These are phyloP conservation scores for Trametes sanguinea DNA, from an alignment of 768 basidiomycete genomes.

Conservation along the genomic window DNA sequence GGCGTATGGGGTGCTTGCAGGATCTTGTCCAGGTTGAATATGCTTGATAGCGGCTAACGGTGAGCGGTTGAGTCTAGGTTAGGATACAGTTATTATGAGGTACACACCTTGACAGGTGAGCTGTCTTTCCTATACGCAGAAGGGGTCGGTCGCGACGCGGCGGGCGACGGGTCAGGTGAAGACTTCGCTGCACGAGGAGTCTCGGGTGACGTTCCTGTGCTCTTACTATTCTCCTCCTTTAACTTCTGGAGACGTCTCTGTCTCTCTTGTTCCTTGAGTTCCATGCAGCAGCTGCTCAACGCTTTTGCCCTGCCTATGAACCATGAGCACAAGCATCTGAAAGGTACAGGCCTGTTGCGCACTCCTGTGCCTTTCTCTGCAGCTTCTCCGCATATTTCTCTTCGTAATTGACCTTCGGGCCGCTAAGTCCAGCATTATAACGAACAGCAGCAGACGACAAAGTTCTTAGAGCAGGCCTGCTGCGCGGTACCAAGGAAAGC, in stretches of 20 bases:
- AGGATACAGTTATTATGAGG: not conserved
- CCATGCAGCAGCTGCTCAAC: slow-evolving; percentile 41
- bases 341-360: slow-evolving; percentile 35
- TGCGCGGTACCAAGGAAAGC: not conserved
- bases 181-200: slow-evolving; percentile 4
- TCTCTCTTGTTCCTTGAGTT: slow-evolving; percentile 32
- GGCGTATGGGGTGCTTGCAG: slow-evolving; percentile 67
- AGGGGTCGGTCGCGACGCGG: slow-evolving; percentile 3
- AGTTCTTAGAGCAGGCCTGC: not conserved
- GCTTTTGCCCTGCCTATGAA: slow-evolving; percentile 41
- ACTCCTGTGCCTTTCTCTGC: slow-evolving; percentile 64
- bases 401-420: slow-evolving; percentile 35
- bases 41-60: slow-evolving; percentile 71
- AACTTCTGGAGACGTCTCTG: slow-evolving; percentile 22
- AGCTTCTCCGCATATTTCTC: slow-evolving; percentile 73
- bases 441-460: not conserved
- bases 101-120: slow-evolving; percentile 63
- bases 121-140: slow-evolving; percentile 52
- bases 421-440: slow-evolving; percentile 1
- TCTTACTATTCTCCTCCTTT: slow-evolving; percentile 12
- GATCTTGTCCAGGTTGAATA: slow-evolving; percentile 76
- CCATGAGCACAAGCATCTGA: slow-evolving; percentile 5
- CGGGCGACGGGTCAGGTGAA: slow-evolving; percentile 22
- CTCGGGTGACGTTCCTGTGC: slow-evolving; percentile 3
- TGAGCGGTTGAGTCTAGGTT: slow-evolving; percentile 1